These are phyloP conservation scores for Aspergillus persii DNA, from an alignment of 2,329 filamentous ascomycete species.

Conservation along the genomic window DNA sequence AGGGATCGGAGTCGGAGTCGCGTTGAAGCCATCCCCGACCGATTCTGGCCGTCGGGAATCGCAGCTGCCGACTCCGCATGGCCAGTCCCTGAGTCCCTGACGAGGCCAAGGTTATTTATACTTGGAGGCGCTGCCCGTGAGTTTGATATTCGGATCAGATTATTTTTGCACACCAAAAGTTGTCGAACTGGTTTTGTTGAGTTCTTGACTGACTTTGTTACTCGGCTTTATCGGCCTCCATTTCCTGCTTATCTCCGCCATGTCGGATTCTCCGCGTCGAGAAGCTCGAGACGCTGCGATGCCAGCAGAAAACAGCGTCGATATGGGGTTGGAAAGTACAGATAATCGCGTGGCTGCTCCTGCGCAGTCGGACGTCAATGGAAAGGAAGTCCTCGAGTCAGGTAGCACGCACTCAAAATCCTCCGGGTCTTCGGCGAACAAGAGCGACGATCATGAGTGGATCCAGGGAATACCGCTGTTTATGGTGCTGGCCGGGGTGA, in stretches of 20 bases:
- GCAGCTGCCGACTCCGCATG: background rate
- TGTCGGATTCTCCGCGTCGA: background rate
- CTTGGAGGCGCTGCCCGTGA: too few species aligned
- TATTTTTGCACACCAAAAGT: too few species aligned
- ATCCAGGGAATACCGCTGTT: constrained; percentile 17
- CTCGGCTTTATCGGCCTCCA: too few species aligned
- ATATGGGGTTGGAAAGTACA: background rate
- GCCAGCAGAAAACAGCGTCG: too few species aligned
- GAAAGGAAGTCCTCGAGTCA: background rate
- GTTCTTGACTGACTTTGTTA: too few species aligned
- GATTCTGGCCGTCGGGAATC: background rate
- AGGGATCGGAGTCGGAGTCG: background rate
- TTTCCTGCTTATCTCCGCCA: background rate
- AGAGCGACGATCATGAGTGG: constrained; percentile 9
- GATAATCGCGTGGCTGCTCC: background rate
- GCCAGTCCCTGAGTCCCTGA: too few species aligned
- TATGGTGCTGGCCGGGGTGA: constrained; percentile 37
- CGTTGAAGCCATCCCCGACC: too few species aligned
- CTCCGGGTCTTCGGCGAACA: background rate
- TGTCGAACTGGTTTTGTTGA: too few species aligned
- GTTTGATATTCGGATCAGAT: too few species aligned
- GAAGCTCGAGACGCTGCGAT: too few species aligned
- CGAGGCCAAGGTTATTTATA: too few species aligned
- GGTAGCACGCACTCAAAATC: background rate
- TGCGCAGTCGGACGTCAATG: background rate